Evolutionary conservation across 768 basidiomycete species (phyloP).

Genomic region (Boletus patriciae): DNA sequence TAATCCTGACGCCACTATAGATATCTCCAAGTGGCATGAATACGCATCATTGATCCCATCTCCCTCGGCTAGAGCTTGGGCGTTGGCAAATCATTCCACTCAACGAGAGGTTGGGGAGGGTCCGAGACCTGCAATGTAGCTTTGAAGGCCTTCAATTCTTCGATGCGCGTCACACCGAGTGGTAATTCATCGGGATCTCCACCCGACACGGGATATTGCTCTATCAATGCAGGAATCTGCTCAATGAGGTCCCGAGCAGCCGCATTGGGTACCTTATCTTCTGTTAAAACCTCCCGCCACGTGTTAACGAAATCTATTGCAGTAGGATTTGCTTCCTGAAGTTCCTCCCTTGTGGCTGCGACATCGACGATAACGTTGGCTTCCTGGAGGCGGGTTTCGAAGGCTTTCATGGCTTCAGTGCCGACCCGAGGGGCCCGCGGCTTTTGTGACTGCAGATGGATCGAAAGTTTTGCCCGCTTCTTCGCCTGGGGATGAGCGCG

Average conservation of each 20-base stretch:
- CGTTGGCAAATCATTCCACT: conserved; percentile 72
- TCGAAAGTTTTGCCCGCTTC: conserved; percentile 77
- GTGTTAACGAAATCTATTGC: conserved; percentile 61
- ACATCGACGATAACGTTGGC: conserved; percentile 51
- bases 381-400: conserved; percentile 52
- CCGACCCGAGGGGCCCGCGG: conserved; percentile 62
- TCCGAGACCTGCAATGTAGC: conserved; percentile 52
- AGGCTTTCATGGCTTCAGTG: conserved; percentile 58
- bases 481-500: conserved; percentile 69
- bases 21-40: not conserved
- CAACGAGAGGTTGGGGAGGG: conserved; percentile 64
- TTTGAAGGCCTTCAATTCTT: conserved; percentile 69
- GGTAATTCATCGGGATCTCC: conserved; percentile 48
- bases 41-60: not conserved
- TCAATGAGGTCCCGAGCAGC: conserved; percentile 48
- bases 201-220: conserved; percentile 54
- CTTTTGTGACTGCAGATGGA: conserved; percentile 77
- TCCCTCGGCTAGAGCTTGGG: conserved; percentile 48
- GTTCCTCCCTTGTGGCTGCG: conserved; percentile 49
- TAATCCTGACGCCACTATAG: not conserved
- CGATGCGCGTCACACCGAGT: conserved; percentile 56
- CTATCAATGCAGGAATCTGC: conserved; percentile 56
- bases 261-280: conserved; percentile 41
- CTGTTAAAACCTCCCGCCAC: conserved; percentile 50
- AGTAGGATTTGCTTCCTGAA: conserved; percentile 57